Evolutionary conservation across 2,329 filamentous ascomycete species (phyloP), one percentile per base, ranked within the genome.

Genomic region (Decorospora gaudefroyi): DNA sequence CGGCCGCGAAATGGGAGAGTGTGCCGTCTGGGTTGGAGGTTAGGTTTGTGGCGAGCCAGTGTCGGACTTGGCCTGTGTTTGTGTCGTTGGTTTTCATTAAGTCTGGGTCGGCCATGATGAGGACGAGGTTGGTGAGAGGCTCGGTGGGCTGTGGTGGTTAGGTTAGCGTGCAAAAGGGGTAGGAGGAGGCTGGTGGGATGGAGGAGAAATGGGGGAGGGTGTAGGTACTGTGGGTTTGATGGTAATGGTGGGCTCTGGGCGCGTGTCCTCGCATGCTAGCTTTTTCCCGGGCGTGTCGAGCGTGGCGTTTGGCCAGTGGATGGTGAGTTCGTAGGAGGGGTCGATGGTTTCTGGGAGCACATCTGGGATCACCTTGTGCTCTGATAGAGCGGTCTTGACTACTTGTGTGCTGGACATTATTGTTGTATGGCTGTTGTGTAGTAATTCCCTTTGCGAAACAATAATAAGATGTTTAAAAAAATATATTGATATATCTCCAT

Each of bases 31-130:
- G 3, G 21, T 30, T 41, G 4, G 49, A 31, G 4, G 52, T 45
- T 4, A 59, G 13, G 15, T 56, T 51, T n/a, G 45, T 59, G 10
- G 51, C 47, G 19, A 61, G 46, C 58, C 58, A 58, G 29, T 61
- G 58, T 11, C 58, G 52, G 1, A 61, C 56, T 40, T 59, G 58
- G 8, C 54, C 58, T 15, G 56, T 58, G 30, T 55, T 49, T 0
- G 46, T 53, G 46, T 61, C 56, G 23, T 59, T 35, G 16, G 55
- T 45, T 47, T 52, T 55, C 50, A 58, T 55, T 8, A 61, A 54
- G 15, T 61, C 54, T 29, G 57, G 55, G 29, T 61, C 57, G 4
- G 48, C 51, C 46, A 57, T 45, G n/a, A 61, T 48, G 0, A 61
- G 42, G 3, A 55, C 48, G 9, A 59, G 46, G 7, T 59, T 51